phyloP scores from a whole-genome alignment of 2,329 filamentous ascomycete species.

The Pseudogymnoascus sp. region DNA sequence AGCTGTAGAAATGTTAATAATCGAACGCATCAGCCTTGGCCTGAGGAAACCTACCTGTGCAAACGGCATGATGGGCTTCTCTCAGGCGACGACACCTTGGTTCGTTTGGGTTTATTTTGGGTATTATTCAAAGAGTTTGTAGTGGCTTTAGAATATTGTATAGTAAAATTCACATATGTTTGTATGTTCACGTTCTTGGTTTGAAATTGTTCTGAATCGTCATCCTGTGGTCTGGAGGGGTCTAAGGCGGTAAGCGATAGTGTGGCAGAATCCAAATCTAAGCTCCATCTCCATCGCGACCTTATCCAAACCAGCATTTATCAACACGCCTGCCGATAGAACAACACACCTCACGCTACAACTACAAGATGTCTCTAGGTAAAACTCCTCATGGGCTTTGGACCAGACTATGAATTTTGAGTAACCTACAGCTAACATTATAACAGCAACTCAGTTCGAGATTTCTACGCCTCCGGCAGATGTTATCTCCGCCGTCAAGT shows the following conservation, averaged over 20 bases:
- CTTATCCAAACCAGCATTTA: constrained; percentile 7
- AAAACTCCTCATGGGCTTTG: not conserved
- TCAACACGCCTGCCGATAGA: not conserved
- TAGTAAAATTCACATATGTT: not conserved
- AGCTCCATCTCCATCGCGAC: constrained; percentile 7
- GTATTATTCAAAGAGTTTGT: not conserved
- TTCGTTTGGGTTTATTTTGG: not conserved
- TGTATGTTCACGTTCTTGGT: not conserved
- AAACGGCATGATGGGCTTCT: constrained; percentile 25
- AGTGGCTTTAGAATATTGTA: not conserved
- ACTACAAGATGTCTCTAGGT: constrained; percentile 7
- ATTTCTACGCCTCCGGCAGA: constrained; percentile 76
- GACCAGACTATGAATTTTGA: not conserved
- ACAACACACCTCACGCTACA: not conserved
- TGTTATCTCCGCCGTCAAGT: constrained; percentile 77
- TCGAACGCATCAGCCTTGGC: not conserved
- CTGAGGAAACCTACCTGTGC: constrained; percentile 20
- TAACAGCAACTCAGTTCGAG: constrained; percentile 65
- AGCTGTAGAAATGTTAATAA: constrained; percentile 46
- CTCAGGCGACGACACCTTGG: not conserved
- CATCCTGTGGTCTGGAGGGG: constrained; percentile 1
- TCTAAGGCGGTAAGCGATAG: constrained; percentile 2
- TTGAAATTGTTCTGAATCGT: constrained; percentile 3
- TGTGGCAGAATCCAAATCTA: constrained; percentile 8
- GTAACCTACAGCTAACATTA: constrained; percentile 7